A percentile compares a stretch with the other conserved stretches of the same genome.
These are phyloP conservation scores for Dissophora globulifera DNA, from an alignment of 192 early-diverging fungal species.

Conservation along the genomic window DNA sequence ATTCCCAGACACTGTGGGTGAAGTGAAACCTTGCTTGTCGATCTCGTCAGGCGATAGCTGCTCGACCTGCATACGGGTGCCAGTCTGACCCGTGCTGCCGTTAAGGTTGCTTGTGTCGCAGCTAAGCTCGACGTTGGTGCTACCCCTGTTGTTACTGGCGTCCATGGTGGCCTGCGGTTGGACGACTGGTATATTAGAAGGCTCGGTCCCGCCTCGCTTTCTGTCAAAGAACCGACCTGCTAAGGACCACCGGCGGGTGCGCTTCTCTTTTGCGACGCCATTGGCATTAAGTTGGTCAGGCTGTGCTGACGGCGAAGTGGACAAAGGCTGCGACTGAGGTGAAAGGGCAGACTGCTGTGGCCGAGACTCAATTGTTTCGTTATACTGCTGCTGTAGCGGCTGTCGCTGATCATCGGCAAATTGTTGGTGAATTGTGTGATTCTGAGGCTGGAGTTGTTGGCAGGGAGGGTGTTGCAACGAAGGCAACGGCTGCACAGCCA, in stretches of 20 bases:
- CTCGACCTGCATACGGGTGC: not conserved
- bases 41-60: not conserved
- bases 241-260: constrained; percentile 19
- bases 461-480: not conserved
- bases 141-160: constrained; percentile 1
- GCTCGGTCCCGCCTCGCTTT: constrained; percentile 9
- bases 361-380: too few relatives aligned
- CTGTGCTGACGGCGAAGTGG: not conserved
- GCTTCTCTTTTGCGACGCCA: not conserved
- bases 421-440: too few relatives aligned
- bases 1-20: not conserved
- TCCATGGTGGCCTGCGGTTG: not conserved
- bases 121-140: not conserved
- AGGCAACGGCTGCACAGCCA: not conserved
- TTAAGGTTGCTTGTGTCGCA: not conserved
- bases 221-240: constrained; percentile 30
- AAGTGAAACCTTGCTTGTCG: too few relatives aligned
- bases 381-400: too few relatives aligned
- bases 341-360: too few relatives aligned
- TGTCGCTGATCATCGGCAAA: too few relatives aligned
- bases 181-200: constrained; percentile 15
- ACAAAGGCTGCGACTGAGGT: too few relatives aligned
- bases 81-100: not conserved
- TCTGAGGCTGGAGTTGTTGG: too few relatives aligned
- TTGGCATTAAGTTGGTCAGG: not conserved